Evolutionary conservation across 192 early-diverging fungal species (phyloP), one percentile per base, ranked within the genome.

Genomic region (Coemansia furcata): DNA sequence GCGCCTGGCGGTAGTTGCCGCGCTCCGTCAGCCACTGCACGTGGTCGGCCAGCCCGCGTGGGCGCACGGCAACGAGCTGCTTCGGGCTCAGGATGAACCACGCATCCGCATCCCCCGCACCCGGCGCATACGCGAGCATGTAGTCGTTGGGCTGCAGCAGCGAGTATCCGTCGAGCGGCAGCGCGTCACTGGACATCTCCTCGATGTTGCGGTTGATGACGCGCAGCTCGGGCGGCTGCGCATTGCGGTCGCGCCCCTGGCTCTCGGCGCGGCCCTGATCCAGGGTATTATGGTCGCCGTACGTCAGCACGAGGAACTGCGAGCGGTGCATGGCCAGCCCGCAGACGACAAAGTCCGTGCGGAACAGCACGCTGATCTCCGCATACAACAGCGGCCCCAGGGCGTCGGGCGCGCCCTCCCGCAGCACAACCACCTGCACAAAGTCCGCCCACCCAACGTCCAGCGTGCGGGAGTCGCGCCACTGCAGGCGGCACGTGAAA

Each of bases 121-220:
- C 42, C 19, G 38, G 43, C 4, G 36, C 32, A 67, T 83, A 83
- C 46, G 91, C 93, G 60, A 99, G 85, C 21, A 86, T 86, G 73
- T 99, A 99, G 71, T 99, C 96, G 70, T 98, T 97, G 42, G 95
- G 90, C 73, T 94, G 92, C 71, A 94, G 94, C 43, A 92, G 86
- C 54, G 89, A 87, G 66, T 87, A 96, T 23, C 95, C 94, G 65
- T 91, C 84, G 11, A 98, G 66, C n/a, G 91, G 83, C 39, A 99
- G 67, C 6, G 91, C 92, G 67, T 99, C 98, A 52, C 88, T 93
- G 7, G 92, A 94, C 54, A 97, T 79, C 62, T 95, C 91, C 52
- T 94, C 90, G 46, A 94, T 93, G 38, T 87, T 81, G 32, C 86
- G 71, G 65, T 91, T 87, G 39, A 98, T 88, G n/a, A 98, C 87